Percentiles rank a stretch among this genome's conserved stretches.
phyloP scores from a whole-genome alignment of 1,284 basidiomycete species.

The Xerocomus amazonicus region DNA sequence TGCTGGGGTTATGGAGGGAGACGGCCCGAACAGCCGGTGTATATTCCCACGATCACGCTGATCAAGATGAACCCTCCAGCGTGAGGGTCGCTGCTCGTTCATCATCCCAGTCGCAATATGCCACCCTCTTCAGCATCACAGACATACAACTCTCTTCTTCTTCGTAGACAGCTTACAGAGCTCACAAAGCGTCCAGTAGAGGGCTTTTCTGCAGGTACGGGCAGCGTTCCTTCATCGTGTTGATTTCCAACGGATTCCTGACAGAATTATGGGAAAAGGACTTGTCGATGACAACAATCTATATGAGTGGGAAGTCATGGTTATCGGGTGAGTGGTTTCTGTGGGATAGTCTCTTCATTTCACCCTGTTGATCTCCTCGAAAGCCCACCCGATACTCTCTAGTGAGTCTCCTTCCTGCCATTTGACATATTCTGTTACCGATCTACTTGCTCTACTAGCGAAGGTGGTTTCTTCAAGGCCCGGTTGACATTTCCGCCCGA shows the following conservation, averaged over 20 bases:
- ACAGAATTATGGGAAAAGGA: constrained; percentile 47
- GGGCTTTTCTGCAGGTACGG: constrained; percentile 86
- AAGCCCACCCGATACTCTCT: constrained; percentile 86
- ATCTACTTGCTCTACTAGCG: constrained; percentile 46
- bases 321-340: constrained; percentile 73
- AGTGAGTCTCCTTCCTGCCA: constrained; percentile 49
- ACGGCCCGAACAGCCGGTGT: neutral
- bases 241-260: constrained; percentile 30
- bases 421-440: constrained; percentile 1
- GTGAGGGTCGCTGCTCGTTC: no score
- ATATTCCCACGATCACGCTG: constrained; percentile 7
- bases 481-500: constrained; percentile 84
- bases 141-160: constrained; percentile 65
- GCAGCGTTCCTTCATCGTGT: constrained; percentile 20
- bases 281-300: constrained; percentile 91
- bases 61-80: neutral
- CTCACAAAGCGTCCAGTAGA: constrained; percentile 88
- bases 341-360: neutral
- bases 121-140: constrained; percentile 45
- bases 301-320: constrained; percentile 90
- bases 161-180: constrained; percentile 80
- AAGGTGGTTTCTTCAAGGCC: constrained; percentile 92
- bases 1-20: no score
- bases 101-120: constrained; percentile 32
- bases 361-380: constrained; percentile 21